Percentiles rank a stretch among this genome's conserved stretches.
Conservation (phyloP, 345 rosid species). For the Aethionema arabicum region DNA sequence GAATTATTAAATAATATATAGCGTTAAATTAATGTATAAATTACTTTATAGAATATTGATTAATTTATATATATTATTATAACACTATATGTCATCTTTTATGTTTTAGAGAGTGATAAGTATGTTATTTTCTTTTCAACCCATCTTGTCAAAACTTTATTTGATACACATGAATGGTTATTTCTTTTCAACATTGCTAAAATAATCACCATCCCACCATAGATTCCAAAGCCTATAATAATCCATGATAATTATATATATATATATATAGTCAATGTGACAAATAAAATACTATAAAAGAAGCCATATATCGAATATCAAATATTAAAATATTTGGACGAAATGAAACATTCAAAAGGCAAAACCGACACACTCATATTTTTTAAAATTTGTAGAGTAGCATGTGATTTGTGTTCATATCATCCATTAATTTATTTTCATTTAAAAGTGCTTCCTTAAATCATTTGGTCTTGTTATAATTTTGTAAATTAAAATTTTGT, state of each 20-base stretch:
- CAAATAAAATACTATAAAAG: slow-evolving; percentile 3
- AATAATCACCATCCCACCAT: slow-evolving; percentile 3
- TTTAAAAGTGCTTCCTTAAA: slow-evolving; percentile 14
- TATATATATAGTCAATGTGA: slow-evolving; percentile 8
- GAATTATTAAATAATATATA: no score
- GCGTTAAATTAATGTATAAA: no score
- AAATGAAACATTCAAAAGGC: slow-evolving; percentile 12
- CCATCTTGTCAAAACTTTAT: slow-evolving; percentile 35
- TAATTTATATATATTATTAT: slow-evolving; percentile 8
- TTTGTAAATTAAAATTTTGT: neutral
- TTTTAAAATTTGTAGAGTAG: slow-evolving; percentile 8
- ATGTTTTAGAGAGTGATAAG: slow-evolving; percentile 7
- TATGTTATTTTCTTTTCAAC: slow-evolving; percentile 8
- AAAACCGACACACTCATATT: slow-evolving; percentile 29
- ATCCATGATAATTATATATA: neutral
- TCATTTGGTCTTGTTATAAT: slow-evolving; percentile 17
- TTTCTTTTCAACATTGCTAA: slow-evolving; percentile 16
- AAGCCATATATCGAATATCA: neutral
- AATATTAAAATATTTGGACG: slow-evolving; percentile 2
- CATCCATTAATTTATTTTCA: slow-evolving; percentile 13
- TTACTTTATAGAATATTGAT: neutral
- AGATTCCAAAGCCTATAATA: slow-evolving; percentile 19
- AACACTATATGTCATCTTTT: slow-evolving; percentile 3
- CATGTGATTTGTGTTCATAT: slow-evolving; percentile 29
- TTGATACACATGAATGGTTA: slow-evolving; percentile 19